Conservation (phyloP, 2,329 filamentous ascomycete genomes). For the Fonsecaea pedrosoi region DNA sequence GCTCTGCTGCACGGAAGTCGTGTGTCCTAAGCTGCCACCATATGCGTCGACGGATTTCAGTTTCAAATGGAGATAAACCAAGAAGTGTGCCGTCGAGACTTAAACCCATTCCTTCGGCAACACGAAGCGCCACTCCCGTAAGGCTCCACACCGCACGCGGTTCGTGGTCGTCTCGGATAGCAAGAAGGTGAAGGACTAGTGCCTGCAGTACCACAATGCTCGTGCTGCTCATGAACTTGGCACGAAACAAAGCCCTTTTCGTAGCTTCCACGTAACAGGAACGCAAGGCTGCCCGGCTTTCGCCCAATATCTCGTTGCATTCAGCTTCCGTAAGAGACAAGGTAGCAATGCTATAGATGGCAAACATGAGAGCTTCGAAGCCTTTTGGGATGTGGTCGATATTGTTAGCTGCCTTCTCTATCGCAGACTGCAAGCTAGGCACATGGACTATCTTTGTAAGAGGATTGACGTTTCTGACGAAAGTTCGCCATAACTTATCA, state of each 20-base stretch:
- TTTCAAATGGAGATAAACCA: slow-evolving; percentile 67
- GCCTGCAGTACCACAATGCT: slow-evolving; percentile 57
- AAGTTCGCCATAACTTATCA: slow-evolving; percentile 40
- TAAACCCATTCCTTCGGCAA: slow-evolving; percentile 72
- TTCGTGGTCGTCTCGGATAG: slow-evolving; percentile 65
- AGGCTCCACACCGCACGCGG: slow-evolving; percentile 67
- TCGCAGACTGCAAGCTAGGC: slow-evolving; percentile 40
- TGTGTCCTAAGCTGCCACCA: slow-evolving; percentile 66
- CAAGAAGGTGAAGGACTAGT: slow-evolving; percentile 66
- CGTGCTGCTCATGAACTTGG: slow-evolving; percentile 37
- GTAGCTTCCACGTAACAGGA: slow-evolving; percentile 38
- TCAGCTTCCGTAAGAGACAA: slow-evolving; percentile 44
- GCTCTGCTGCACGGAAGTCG: slow-evolving; percentile 43
- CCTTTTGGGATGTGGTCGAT: slow-evolving; percentile 34
- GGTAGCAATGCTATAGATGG: slow-evolving; percentile 45
- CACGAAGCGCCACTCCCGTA: slow-evolving; percentile 66
- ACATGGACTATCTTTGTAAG: slow-evolving; percentile 41
- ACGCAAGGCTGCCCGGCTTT: slow-evolving; percentile 39
- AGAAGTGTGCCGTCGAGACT: slow-evolving; percentile 66
- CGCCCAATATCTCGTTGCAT: slow-evolving; percentile 34
- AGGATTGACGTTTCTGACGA: slow-evolving; percentile 42
- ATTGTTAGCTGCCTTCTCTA: slow-evolving; percentile 40
- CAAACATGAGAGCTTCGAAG: slow-evolving; percentile 45
- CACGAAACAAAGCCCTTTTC: slow-evolving; percentile 36
- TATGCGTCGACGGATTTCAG: slow-evolving; percentile 70